These are phyloP conservation scores for Taphrina wiesneri DNA, from an alignment of 1,139 yeast species.

Conservation along the genomic window DNA sequence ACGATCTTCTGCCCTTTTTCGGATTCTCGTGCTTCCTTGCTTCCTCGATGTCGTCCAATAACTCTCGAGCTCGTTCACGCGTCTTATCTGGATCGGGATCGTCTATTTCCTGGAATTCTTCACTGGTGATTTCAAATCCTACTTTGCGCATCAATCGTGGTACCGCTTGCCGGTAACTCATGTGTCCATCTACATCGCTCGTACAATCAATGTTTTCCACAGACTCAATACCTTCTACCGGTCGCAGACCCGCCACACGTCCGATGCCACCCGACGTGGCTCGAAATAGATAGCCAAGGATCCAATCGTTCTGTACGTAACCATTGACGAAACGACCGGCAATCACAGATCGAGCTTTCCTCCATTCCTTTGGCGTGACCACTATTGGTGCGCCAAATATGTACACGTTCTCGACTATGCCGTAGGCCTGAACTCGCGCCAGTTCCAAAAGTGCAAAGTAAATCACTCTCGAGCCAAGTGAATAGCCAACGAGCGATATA, in stretches of 20 bases:
- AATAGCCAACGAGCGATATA: slow-evolving; percentile 86
- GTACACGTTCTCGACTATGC: slow-evolving; percentile 84
- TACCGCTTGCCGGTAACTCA: slow-evolving; percentile 92
- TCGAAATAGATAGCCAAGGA: slow-evolving; percentile 87
- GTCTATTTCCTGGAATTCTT: slow-evolving; percentile 92
- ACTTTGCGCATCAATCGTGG: slow-evolving; percentile 69
- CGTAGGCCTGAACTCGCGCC: slow-evolving; percentile 82
- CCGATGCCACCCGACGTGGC: slow-evolving; percentile 95
- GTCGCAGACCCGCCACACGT: slow-evolving; percentile 84
- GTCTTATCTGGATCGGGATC: slow-evolving; percentile 91
- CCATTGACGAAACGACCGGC: slow-evolving; percentile 91
- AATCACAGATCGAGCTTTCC: slow-evolving; percentile 79
- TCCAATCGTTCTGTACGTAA: slow-evolving; percentile 92
- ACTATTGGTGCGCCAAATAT: slow-evolving; percentile 89
- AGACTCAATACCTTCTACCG: slow-evolving; percentile 62
- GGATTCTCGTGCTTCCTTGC: slow-evolving; percentile 46
- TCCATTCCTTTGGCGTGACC: slow-evolving; percentile 72
- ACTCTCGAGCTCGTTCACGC: slow-evolving; percentile 51
- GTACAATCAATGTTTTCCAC: slow-evolving; percentile 88
- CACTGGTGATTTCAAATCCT: slow-evolving; percentile 82
- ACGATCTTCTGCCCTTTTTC: slow-evolving; percentile 33
- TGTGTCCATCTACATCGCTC: slow-evolving; percentile 85
- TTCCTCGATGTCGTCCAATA: slow-evolving; percentile 43
- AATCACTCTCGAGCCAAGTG: slow-evolving; percentile 89
- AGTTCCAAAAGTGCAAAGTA: slow-evolving; percentile 86